These are phyloP conservation scores for Entomortierella chlamydospora DNA, from an alignment of 192 early-diverging fungal species.

Conservation along the genomic window DNA sequence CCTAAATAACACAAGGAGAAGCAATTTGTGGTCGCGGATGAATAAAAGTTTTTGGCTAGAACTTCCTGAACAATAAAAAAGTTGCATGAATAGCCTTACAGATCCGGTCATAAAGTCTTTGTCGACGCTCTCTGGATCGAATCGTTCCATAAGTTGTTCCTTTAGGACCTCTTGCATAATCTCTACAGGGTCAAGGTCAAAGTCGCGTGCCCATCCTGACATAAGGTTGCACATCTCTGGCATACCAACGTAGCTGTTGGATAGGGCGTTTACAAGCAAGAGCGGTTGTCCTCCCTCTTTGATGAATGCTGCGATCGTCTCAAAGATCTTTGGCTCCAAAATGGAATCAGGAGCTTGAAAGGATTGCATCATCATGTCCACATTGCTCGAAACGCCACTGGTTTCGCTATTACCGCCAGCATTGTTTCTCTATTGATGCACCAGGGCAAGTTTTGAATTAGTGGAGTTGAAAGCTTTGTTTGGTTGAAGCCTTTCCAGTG, in stretches of 20 bases:
- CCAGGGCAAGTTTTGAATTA: background rate
- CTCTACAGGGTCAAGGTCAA: constrained; percentile 55
- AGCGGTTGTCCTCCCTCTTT: constrained; percentile 60
- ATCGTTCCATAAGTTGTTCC: constrained; percentile 67
- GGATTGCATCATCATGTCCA: constrained; percentile 32
- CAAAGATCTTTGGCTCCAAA: constrained; percentile 60
- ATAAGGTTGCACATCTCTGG: constrained; percentile 66
- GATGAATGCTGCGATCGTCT: constrained; percentile 53
- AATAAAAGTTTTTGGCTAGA: background rate
- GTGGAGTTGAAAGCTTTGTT: background rate
- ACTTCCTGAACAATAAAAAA: background rate
- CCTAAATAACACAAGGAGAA: constrained; percentile 12
- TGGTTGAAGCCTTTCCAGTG: background rate
- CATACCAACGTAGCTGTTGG: constrained; percentile 63
- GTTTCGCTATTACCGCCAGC: background rate
- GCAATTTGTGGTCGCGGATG: background rate
- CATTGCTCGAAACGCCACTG: background rate
- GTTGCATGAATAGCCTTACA: constrained; percentile 4
- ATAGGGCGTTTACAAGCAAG: constrained; percentile 60
- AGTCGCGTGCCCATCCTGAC: constrained; percentile 50
- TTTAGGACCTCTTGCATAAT: constrained; percentile 65
- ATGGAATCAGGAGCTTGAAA: constrained; percentile 57
- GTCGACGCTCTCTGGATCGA: constrained; percentile 69
- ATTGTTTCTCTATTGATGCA: constrained; percentile 5
- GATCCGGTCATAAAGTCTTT: constrained; percentile 57